A percentile compares a stretch with the other conserved stretches of the same genome.
These are phyloP conservation scores for Fusarium sp. DNA, from an alignment of 2,329 filamentous ascomycete genomes.

Conservation along the genomic window DNA sequence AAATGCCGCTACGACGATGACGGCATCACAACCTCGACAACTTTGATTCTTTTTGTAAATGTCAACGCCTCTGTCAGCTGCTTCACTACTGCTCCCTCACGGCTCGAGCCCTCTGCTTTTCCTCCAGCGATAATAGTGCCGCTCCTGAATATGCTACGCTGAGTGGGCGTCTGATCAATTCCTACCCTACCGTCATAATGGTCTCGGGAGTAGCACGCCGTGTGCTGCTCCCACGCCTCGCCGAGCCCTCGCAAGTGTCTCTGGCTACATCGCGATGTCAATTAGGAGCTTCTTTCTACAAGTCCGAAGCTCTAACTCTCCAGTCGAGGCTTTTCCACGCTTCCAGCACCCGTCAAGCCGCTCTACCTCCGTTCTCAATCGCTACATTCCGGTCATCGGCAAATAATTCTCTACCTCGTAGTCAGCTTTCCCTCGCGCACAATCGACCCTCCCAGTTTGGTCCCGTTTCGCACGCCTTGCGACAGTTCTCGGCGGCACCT, in stretches of 20 bases:
- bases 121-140: conserved; percentile 27
- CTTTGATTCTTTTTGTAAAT: conserved; percentile 32
- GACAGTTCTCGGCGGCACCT: conserved; percentile 45
- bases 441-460: conserved; percentile 11
- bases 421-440: conserved; percentile 3
- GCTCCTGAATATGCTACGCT: conserved; percentile 46
- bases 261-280: conserved; percentile 35
- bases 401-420: conserved; percentile 1
- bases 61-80: conserved; percentile 20
- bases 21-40: conserved; percentile 44
- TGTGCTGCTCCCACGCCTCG: conserved; percentile 59
- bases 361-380: conserved; percentile 43
- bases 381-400: conserved; percentile 35
- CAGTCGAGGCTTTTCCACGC: conserved; percentile 33
- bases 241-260: conserved; percentile 46
- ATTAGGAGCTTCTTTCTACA: conserved; percentile 31
- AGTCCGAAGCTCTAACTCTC: conserved; percentile 22
- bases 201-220: conserved; percentile 60
- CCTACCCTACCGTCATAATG: conserved; percentile 52
- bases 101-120: conserved; percentile 1
- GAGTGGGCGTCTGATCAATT: conserved; percentile 37
- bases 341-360: conserved; percentile 25
- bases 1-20: conserved; percentile 49
- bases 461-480: conserved; percentile 34
- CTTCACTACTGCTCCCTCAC: conserved; percentile 6